phyloP scores from a whole-genome alignment of 352 stramenopile genomes.

The Pythium utonaiense region DNA sequence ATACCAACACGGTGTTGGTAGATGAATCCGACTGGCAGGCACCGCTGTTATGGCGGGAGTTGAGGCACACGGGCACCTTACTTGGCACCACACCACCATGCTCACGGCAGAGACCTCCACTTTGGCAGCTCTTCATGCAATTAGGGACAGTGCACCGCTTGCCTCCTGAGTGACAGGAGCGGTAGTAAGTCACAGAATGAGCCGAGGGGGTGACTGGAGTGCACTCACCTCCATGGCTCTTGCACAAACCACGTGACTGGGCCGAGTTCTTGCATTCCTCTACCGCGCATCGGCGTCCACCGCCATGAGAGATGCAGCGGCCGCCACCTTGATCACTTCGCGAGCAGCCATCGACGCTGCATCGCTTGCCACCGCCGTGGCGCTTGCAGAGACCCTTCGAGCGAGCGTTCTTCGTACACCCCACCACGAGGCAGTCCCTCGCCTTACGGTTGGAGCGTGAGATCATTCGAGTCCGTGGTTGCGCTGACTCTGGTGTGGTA shows the following conservation, averaged over 20 bases:
- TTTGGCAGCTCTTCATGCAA: conserved; percentile 72
- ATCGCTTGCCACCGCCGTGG: conserved; percentile 81
- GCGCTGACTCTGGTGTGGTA: neutral
- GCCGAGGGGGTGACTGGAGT: neutral
- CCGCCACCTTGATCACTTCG: conserved; percentile 85
- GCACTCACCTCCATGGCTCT: conserved; percentile 75
- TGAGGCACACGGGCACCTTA: conserved; percentile 29
- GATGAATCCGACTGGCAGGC: conserved; percentile 28
- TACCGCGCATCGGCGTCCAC: conserved; percentile 56
- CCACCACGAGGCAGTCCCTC: conserved; percentile 63
- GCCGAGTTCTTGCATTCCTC: conserved; percentile 74
- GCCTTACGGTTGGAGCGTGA: conserved; percentile 50
- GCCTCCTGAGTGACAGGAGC: conserved; percentile 38
- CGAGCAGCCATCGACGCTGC: conserved; percentile 43
- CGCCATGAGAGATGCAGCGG: conserved; percentile 78
- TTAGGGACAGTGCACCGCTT: conserved; percentile 54
- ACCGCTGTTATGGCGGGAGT: conserved; percentile 25
- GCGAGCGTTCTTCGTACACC: conserved; percentile 69
- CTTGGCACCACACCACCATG: conserved; percentile 43
- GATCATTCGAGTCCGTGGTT: conserved; percentile 1
- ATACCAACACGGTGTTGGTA: too few species aligned
- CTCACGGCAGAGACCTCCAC: conserved; percentile 59
- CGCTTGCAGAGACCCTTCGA: conserved; percentile 84
- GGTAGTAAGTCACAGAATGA: neutral
- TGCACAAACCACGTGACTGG: conserved; percentile 80